A percentile compares a stretch with the other conserved stretches of the same genome.
These are phyloP conservation scores for Anethum foeniculum DNA, from an alignment of 140 eudicot species.

Conservation along the genomic window DNA sequence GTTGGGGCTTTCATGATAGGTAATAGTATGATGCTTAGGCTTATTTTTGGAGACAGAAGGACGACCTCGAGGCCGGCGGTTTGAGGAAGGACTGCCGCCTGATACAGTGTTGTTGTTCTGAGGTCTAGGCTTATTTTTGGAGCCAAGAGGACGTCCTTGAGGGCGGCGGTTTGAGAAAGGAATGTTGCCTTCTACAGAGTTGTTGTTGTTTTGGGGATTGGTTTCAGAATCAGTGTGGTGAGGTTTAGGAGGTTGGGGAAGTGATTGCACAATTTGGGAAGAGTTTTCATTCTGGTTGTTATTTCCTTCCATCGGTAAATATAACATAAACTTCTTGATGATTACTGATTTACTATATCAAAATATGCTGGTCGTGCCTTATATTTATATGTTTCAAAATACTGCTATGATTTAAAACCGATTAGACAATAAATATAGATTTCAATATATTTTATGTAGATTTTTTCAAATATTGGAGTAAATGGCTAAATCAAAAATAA, in stretches of 20 bases:
- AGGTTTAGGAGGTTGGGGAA: background rate
- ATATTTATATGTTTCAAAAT: background rate
- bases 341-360: background rate
- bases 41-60: slow-evolving; percentile 71
- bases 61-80: slow-evolving; percentile 65
- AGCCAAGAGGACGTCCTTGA: slow-evolving; percentile 72
- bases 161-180: slow-evolving; percentile 37
- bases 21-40: slow-evolving; percentile 25
- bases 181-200: background rate
- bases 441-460: too few species aligned
- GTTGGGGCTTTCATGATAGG: slow-evolving; percentile 34
- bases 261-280: background rate
- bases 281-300: background rate
- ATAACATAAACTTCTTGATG: too few species aligned
- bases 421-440: too few species aligned
- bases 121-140: slow-evolving; percentile 61
- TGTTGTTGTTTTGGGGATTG: background rate
- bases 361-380: background rate
- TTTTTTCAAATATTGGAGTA: too few species aligned
- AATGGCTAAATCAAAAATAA: background rate
- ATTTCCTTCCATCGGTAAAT: background rate
- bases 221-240: background rate
- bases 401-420: background rate
- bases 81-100: slow-evolving; percentile 2
- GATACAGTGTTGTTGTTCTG: slow-evolving; percentile 2